Conservation (phyloP, 805 yeast genomes). For the Ogataea corticis region DNA sequence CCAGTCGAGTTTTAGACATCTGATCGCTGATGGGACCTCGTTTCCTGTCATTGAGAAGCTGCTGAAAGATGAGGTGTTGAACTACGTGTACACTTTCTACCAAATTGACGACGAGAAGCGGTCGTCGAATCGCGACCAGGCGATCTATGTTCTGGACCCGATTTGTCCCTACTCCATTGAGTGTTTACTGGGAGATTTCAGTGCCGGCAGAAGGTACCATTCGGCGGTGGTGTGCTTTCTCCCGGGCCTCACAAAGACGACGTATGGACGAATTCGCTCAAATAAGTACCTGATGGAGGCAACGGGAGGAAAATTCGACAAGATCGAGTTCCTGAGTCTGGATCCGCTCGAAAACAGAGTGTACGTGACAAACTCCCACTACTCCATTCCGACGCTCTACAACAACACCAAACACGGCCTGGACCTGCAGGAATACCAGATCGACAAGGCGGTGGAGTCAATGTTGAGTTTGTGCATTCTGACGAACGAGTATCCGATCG, state of each 20-base stretch:
- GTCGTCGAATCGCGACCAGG: conserved; percentile 48
- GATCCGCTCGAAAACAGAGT: conserved; percentile 70
- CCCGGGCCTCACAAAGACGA: conserved; percentile 48
- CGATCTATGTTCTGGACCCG: conserved; percentile 77
- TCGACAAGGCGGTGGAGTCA: conserved; percentile 59
- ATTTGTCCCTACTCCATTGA: conserved; percentile 58
- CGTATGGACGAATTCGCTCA: conserved; percentile 10
- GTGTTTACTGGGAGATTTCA: conserved; percentile 76
- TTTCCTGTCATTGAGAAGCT: conserved; percentile 26
- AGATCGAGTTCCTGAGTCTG: conserved; percentile 46
- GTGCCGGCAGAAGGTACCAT: conserved; percentile 68
- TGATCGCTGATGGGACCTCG: conserved; percentile 33
- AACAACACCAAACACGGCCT: conserved; percentile 65
- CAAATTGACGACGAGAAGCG: conserved; percentile 32
- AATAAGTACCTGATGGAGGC: conserved; percentile 25
- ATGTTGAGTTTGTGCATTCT: conserved; percentile 72
- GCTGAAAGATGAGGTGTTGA: conserved; percentile 30
- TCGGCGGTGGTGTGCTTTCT: conserved; percentile 72
- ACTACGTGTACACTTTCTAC: conserved; percentile 32
- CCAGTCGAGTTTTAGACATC: conserved; percentile 29
- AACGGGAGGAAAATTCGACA: conserved; percentile 21
- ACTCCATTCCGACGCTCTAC: conserved; percentile 72
- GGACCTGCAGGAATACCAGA: conserved; percentile 59
- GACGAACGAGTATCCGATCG: conserved; percentile 86
- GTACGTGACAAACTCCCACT: conserved; percentile 61